A percentile compares a stretch with the other conserved stretches of the same genome.
These are phyloP conservation scores for Oropetium thomaeum DNA, from an alignment of 176 grass and related monocot species.

Conservation along the genomic window DNA sequence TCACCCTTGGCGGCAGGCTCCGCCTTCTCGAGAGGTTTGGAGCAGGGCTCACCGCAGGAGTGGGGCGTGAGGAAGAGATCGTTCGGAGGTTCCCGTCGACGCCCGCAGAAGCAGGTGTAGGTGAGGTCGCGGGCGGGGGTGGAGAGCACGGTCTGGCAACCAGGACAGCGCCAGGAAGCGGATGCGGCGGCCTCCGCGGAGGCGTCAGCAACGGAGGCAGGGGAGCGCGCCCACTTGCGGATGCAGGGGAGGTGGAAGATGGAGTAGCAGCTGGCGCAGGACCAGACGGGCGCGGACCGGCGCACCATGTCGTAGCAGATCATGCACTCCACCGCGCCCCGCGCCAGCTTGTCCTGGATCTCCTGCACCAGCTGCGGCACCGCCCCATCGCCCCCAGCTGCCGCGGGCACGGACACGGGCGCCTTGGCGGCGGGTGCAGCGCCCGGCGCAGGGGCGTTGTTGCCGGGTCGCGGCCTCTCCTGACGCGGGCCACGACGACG, in stretches of 20 bases:
- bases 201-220: conserved; percentile 60
- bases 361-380: conserved; percentile 95
- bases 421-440: not conserved
- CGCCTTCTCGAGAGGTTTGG: conserved; percentile 52
- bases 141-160: conserved; percentile 76
- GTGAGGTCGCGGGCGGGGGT: conserved; percentile 49
- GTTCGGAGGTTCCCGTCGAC: conserved; percentile 53
- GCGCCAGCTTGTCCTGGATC: conserved; percentile 84
- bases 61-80: conserved; percentile 90
- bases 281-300: conserved; percentile 77
- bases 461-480: conserved; percentile 1
- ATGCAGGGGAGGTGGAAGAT: conserved; percentile 94
- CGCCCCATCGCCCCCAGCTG: not conserved
- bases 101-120: conserved; percentile 87
- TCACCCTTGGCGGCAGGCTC: conserved; percentile 19
- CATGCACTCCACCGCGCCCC: conserved; percentile 90
- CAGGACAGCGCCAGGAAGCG: conserved; percentile 74
- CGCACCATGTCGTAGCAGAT: conserved; percentile 99
- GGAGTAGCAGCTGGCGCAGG: conserved; percentile 87
- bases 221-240: conserved; percentile 90
- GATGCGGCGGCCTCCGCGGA: conserved; percentile 31
- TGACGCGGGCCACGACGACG: not conserved
- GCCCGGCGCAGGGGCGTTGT: not conserved
- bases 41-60: conserved; percentile 84
- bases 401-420: not conserved